phyloP scores from a whole-genome alignment of 2,329 filamentous ascomycete species.

The Dactylellina haptotyla region DNA sequence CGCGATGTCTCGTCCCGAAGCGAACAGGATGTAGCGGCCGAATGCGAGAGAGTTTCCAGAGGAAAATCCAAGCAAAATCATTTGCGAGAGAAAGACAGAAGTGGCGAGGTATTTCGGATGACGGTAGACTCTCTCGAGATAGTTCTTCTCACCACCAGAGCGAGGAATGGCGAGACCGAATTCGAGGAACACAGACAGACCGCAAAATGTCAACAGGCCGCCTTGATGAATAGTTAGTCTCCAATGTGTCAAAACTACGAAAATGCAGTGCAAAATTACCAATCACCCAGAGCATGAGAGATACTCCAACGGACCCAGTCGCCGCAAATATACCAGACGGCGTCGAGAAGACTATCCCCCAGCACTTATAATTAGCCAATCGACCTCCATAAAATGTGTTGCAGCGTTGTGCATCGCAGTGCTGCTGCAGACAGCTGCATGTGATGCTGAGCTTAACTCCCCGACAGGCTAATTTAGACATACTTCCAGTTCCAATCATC shows the following conservation, averaged over 20 bases:
- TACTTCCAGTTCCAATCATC: constrained; percentile 70
- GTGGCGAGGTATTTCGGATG: constrained; percentile 70
- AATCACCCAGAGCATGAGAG: constrained; percentile 68
- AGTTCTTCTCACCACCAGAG: constrained; percentile 74
- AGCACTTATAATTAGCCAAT: background rate
- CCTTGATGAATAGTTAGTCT: constrained; percentile 57
- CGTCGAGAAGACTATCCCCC: constrained; percentile 67
- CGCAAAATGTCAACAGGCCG: constrained; percentile 69
- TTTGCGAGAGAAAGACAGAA: constrained; percentile 70
- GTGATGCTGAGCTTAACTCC: background rate
- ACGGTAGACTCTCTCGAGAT: constrained; percentile 72
- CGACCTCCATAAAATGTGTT: constrained; percentile 9
- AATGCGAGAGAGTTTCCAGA: constrained; percentile 71
- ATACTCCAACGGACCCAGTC: constrained; percentile 68
- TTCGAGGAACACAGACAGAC: constrained; percentile 72
- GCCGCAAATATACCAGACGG: constrained; percentile 69
- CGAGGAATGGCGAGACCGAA: constrained; percentile 72
- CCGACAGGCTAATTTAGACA: constrained; percentile 55
- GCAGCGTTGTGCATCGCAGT: background rate
- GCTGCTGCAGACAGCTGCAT: background rate
- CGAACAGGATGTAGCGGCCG: constrained; percentile 69
- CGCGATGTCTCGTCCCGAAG: constrained; percentile 64
- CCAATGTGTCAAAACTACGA: background rate
- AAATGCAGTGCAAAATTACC: constrained; percentile 62
- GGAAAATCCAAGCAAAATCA: constrained; percentile 71